Conservation (phyloP, 306 rosid species). For the Cicer yamashitae region DNA sequence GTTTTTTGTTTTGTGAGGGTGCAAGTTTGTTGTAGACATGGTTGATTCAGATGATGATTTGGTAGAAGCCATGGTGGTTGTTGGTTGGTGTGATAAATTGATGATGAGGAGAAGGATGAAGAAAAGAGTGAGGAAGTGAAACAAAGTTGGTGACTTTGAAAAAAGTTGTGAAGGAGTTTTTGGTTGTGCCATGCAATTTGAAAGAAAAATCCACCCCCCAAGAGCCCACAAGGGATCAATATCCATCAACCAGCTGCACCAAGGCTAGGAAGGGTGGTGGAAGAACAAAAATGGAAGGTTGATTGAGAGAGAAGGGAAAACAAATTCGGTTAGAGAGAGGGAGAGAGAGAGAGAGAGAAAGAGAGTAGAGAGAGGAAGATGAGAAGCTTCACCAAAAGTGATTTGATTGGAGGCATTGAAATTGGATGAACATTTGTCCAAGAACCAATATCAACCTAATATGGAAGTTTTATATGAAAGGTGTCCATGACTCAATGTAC, state of each 20-base stretch:
- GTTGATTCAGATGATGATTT: slow-evolving; percentile 48
- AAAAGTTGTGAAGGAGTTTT: slow-evolving; percentile 56
- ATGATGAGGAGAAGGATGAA: slow-evolving; percentile 69
- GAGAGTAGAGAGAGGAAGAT: slow-evolving; percentile 27
- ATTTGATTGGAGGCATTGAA: slow-evolving; percentile 69
- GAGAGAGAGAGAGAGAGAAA: slow-evolving; percentile 23
- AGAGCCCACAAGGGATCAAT: slow-evolving; percentile 96
- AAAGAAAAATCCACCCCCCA: slow-evolving; percentile 97
- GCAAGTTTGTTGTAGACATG: slow-evolving; percentile 50
- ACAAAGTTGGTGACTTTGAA: slow-evolving; percentile 55
- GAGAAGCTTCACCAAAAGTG: slow-evolving; percentile 87
- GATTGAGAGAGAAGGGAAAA: slow-evolving; percentile 37
- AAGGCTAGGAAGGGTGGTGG: slow-evolving; percentile 54
- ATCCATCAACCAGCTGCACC: slow-evolving; percentile 93
- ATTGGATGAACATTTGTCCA: slow-evolving; percentile 63
- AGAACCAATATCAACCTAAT: slow-evolving; percentile 58
- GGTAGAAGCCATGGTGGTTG: slow-evolving; percentile 52
- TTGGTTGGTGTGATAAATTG: slow-evolving; percentile 51
- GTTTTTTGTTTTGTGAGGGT: slow-evolving; percentile 53
- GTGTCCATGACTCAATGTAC: slow-evolving; percentile 53
- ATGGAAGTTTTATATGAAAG: slow-evolving; percentile 63
- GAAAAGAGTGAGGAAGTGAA: slow-evolving; percentile 61
- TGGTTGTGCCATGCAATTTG: slow-evolving; percentile 91
- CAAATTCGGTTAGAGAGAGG: slow-evolving; percentile 10
- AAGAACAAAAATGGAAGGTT: slow-evolving; percentile 14